Evolutionary conservation across 306 rosid genomes (phyloP), one percentile per base, ranked within the genome.

Genomic region (Lotus japonicus): DNA sequence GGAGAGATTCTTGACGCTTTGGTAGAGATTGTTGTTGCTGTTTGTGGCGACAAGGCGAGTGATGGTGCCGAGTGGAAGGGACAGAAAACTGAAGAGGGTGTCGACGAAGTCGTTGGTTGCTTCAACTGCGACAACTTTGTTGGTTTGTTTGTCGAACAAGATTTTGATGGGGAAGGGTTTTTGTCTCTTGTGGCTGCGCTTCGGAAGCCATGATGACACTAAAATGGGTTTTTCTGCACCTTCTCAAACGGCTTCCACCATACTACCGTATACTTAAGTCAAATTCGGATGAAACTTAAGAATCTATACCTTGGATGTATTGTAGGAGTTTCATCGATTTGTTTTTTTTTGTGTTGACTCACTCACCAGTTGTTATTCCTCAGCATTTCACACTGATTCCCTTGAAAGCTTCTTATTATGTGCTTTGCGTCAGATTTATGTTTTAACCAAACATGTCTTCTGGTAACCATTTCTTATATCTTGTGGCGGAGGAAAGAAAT

Each of bases 221-320:
- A n/a, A n/a, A n/a, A n/a, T n/a, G n/a, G n/a, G n/a, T n/a, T 75
- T 75, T n/a, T n/a, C n/a, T n/a, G n/a, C n/a, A n/a, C n/a, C n/a
- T n/a, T n/a, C n/a, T n/a, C n/a, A n/a, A n/a, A n/a, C n/a, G n/a
- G n/a, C n/a, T n/a, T n/a, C n/a, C n/a, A n/a, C n/a, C n/a, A n/a
- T n/a, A n/a, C n/a, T n/a, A n/a, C n/a, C n/a, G n/a, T n/a, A n/a
- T n/a, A n/a, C n/a, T n/a, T n/a, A n/a, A n/a, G n/a, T n/a, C n/a
- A n/a, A n/a, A n/a, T n/a, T n/a, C n/a, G n/a, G n/a, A n/a, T n/a
- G n/a, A n/a, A n/a, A n/a, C n/a, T n/a, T 43, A 48, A 36, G 82
- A 72, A 81, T 77, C 56, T 70, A 83, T 85, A 67, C 83, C 77
- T 85, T 66, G 19, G 84, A 68, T 36, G 68, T 72, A 16, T 79